Base-by-base conservation (phyloP, 75 land plant genomes). In the Picea sitchensis region DNA sequence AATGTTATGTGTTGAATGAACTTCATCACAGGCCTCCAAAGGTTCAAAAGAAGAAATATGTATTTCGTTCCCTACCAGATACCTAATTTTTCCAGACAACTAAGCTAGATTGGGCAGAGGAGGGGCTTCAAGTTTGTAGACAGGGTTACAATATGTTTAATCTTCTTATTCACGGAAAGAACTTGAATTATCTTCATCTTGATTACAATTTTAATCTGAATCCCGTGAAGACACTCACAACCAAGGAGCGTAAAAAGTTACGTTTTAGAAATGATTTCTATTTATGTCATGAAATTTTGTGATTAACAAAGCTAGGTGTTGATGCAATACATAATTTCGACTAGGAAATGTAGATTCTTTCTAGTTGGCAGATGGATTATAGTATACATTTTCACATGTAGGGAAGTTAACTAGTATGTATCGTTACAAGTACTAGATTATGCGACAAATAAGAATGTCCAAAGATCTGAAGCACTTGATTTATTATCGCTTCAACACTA, bases 71-170 rank as follows among this genome's bases (percentile, higher is more conserved):
- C 41, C 86, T 94, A 9, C 91, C 87, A 75, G 92, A 98, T 41
- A 94, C 99, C 14, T 94, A 97, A 80, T 94, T 97, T 79, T 97
- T 97, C 73, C 98, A 97, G 84, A 92, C 93, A 18, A 97, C 99
- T 65, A 95, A 97, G 73, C 86, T 97, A 59, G 99, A 97, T 85
- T 97, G 98, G 99, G 99, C 90, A 61, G 99, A 97, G 79, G 99
- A 94, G 23, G 99, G 99, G 18, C 86, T 96, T 23, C 26, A 26
- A 26, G 26, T 26, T 26, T 26, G n/a, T n/a, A n/a, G n/a, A n/a
- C n/a, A n/a, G n/a, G n/a, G n/a, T n/a, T n/a, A n/a, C 88, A 97
- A 97, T 84, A 97, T 97, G 99, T 83, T 97, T 79, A 97, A 97
- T 81, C 84, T 97, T 31, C 76, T 97, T 90, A 97, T 97, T 59